Base-by-base conservation (phyloP, 495 filamentous ascomycete genomes). In the Xylaria telfairii region DNA sequence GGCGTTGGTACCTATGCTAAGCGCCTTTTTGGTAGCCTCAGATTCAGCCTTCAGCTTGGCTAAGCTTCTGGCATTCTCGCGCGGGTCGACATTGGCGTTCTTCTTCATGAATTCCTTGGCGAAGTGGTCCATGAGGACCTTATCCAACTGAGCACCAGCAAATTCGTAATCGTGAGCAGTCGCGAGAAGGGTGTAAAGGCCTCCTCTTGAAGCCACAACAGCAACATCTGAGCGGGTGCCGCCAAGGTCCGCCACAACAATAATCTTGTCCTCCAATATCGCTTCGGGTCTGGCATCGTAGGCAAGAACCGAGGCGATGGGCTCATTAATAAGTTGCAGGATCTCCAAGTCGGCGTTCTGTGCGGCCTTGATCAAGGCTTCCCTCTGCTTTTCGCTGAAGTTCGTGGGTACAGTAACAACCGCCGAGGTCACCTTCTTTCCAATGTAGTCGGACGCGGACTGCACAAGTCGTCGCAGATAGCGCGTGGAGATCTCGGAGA, bases 31-130 rank as follows among this genome's bases (percentile, higher is more conserved):
- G 56, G 93, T 91, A 32, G 89, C 88, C 81, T 99, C 96, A 74
- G 92, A 87, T 86, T 98, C 96, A 9, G 95, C 85, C 84, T 93
- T 95, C 61, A 99, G 84, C 87, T 98, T 99, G 19, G 96, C 95
- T 59, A 97, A 83, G 73, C 91, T 90, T 72, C 91, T 90, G 13
- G 88, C 86, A 74, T 93, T 92, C 77, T 91, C 87, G 69, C 96
- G 87, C 30, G 96, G 96, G 78, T 99, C 96, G 59, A 86, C 88
- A 80, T 94, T 93, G 80, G 95, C 84, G 85, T 96, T 94, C 74
- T 81, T 80, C 88, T 98, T 98, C 72, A 95, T 85, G 83, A 99
- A 99, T 81, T 98, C 96, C 87, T 99, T 98, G 69, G 96, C 92
- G 75, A 98, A 98, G 86, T 97, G 90, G 79, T 98, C 95, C 74